Conservation (phyloP, 495 filamentous ascomycete species). For the Neurospora cerealis region DNA sequence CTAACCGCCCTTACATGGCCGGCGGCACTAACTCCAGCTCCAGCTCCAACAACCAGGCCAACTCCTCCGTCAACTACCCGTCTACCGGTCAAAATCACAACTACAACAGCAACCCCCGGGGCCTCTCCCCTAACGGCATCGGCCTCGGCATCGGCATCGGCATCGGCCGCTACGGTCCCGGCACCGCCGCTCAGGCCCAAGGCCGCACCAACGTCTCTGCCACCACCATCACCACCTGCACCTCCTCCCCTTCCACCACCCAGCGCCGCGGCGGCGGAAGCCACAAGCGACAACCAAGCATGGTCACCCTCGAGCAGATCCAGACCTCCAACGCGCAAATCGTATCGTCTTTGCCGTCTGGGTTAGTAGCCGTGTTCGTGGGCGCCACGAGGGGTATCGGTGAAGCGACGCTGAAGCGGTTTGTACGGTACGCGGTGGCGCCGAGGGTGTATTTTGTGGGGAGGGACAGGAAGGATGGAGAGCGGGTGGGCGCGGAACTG, state of each 20-base stretch:
- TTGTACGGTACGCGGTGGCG: constrained; percentile 39
- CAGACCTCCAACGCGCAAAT: constrained; percentile 31
- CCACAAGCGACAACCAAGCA: constrained; percentile 12
- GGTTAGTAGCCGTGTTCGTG: constrained; percentile 47
- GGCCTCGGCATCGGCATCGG: neutral
- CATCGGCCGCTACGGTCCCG: neutral
- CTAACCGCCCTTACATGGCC: neutral
- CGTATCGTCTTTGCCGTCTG: constrained; percentile 23
- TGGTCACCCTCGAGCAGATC: constrained; percentile 29
- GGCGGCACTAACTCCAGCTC: neutral
- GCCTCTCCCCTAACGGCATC: neutral
- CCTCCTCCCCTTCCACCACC: neutral
- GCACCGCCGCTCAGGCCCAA: neutral
- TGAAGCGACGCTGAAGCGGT: constrained; percentile 45
- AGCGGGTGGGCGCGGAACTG: constrained; percentile 36
- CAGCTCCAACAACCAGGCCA: neutral
- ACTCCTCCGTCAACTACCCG: neutral
- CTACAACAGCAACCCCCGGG: neutral
- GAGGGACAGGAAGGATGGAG: constrained; percentile 33
- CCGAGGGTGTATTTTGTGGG: constrained; percentile 35
- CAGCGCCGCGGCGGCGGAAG: constrained; percentile 15
- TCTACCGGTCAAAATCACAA: neutral
- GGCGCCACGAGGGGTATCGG: constrained; percentile 60
- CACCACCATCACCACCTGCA: neutral
- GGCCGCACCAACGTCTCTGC: neutral